Evolutionary conservation across 2,329 filamentous ascomycete genomes (phyloP), one percentile per base, ranked within the genome.

Genomic region (Fusarium sp.): DNA sequence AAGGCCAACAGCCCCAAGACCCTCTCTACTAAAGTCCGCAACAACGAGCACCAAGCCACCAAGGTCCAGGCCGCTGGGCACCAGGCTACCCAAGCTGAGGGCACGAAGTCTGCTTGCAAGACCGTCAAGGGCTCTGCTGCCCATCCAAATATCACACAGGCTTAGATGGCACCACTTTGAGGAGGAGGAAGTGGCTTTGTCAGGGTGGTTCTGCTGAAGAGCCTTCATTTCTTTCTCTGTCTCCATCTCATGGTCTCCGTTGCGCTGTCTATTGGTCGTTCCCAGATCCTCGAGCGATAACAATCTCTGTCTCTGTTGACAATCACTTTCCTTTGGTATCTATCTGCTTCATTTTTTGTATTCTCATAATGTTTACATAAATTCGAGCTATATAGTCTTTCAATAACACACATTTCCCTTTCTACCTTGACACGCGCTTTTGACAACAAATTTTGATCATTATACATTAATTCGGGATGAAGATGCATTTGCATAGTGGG

Each of bases 401-500:
- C 23, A 52, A 59, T 54, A 52, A 31, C 56, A 52, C 16, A 31
- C 3, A 5, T 38, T 58, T 38, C 7, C 19, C 29, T 27, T 58
- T 4, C 23, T 42, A 12, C 29, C 14, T 38, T 3, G 1, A 5
- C 7, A 3, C 23, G 14, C 23, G 33, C 23, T 38, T 52, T 33
- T 35, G 29, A 11, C 2, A 21, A 23, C 3, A 35, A 1, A 35
- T 2, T 35, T 19, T 35, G 31, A 19, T 35, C 48, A 51, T 51
- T 51, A 35, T 15, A 35, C 31, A 51, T 51, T 35, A 51, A 51
- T 25, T 25, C 1, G 25, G 48, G 18, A 66, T 51, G 4, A 66
- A 66, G 16, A 66, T 42, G 14, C 51, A 66, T 27, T 66, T 66
- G 33, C 62, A 66, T 1, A 66, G 19, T 18, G 63, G 63, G 12